Percentiles rank a stretch among this genome's conserved stretches.
Conservation (phyloP, 352 stramenopile genomes). For the Pythium vanterpoolii region DNA sequence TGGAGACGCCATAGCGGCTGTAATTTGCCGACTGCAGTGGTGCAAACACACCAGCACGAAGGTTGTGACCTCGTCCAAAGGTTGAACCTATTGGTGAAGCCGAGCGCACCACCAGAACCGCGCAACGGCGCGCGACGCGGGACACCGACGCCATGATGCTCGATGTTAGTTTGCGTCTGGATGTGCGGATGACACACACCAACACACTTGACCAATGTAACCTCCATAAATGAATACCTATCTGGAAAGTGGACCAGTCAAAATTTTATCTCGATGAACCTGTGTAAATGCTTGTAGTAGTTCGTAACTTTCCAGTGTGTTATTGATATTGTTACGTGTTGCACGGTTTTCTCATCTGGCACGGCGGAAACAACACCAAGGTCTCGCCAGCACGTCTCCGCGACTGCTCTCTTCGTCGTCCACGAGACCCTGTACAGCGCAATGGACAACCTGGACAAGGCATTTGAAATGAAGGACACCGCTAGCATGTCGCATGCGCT, state of each 20-base stretch:
- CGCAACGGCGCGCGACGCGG: constrained; percentile 11
- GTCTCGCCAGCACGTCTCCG: neutral
- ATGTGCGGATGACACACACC: constrained; percentile 12
- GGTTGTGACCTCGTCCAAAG: neutral
- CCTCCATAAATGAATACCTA: constrained; percentile 19
- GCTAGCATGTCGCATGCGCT: neutral
- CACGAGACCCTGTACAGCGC: too few relatives aligned
- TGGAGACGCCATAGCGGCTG: neutral
- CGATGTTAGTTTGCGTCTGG: neutral
- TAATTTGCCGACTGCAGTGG: neutral
- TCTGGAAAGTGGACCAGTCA: neutral
- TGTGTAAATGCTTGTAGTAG: neutral
- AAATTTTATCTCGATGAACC: neutral
- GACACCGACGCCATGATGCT: constrained; percentile 11
- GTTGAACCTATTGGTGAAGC: neutral
- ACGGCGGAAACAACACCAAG: neutral
- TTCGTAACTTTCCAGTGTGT: neutral
- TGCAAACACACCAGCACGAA: neutral
- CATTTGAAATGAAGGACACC: constrained; percentile 18
- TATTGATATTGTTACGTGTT: neutral
- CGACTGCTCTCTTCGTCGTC: too few relatives aligned
- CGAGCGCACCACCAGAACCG: neutral
- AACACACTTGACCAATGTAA: neutral
- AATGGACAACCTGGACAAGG: constrained; percentile 24
- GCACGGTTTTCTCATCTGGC: neutral